phyloP scores from a whole-genome alignment of 345 rosid species.

The Murraya paniculata region DNA sequence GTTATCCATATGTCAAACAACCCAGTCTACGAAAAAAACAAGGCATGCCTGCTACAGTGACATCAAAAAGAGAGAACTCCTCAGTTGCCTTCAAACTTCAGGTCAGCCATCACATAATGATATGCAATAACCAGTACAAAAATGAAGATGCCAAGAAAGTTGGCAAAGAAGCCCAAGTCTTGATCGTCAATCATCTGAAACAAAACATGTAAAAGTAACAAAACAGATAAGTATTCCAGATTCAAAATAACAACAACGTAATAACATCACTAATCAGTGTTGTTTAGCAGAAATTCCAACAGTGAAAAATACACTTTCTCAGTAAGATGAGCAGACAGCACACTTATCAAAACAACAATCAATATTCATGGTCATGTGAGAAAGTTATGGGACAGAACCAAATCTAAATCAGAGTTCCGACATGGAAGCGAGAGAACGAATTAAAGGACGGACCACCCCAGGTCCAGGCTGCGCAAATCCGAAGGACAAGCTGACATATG shows the following conservation, averaged over 20 bases:
- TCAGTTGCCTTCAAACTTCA: slow-evolving; percentile 69
- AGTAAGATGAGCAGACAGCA: background rate
- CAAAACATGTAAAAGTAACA: background rate
- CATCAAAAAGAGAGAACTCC: background rate
- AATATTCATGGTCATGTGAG: background rate
- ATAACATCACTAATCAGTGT: background rate
- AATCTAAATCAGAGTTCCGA: background rate
- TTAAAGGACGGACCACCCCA: background rate
- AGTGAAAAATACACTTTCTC: background rate
- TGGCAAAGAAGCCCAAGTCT: slow-evolving; percentile 71
- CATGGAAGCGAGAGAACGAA: background rate
- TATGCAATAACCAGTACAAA: slow-evolving; percentile 72
- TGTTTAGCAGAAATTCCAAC: background rate
- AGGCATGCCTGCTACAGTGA: background rate
- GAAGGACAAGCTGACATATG: background rate
- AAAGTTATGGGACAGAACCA: background rate
- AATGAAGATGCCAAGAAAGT: slow-evolving; percentile 74
- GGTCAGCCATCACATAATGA: slow-evolving; percentile 86
- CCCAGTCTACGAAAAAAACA: slow-evolving; percentile 21
- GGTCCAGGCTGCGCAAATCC: background rate
- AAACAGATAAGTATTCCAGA: background rate
- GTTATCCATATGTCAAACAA: slow-evolving; percentile 6
- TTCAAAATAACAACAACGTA: background rate
- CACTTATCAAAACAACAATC: background rate
- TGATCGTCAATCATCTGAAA: slow-evolving; percentile 85